A percentile compares a stretch with the other conserved stretches of the same genome.
phyloP scores from a whole-genome alignment of 768 basidiomycete species.

The Pilatotrama ljubarskyi region DNA sequence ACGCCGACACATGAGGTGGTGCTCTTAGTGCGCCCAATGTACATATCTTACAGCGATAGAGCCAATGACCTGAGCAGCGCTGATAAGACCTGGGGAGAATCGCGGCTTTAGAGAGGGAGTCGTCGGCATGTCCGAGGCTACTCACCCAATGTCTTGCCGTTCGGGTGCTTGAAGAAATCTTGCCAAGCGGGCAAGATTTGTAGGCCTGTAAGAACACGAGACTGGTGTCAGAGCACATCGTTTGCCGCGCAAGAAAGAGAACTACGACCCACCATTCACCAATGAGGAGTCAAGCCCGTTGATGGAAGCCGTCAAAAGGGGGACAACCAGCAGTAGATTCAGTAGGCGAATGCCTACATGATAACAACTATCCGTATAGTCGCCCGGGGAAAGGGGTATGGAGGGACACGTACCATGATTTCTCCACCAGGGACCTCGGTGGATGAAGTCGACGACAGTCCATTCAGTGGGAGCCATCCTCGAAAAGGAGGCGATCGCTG shows the following conservation, averaged over 20 bases:
- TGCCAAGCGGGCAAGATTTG: conserved; percentile 70
- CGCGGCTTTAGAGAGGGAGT: background rate
- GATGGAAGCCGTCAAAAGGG: conserved; percentile 62
- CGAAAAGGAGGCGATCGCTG: background rate
- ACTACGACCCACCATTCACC: conserved; percentile 45
- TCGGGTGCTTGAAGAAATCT: conserved; percentile 52
- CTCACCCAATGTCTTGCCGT: conserved; percentile 50
- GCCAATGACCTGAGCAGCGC: conserved; percentile 54
- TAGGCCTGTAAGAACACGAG: conserved; percentile 43
- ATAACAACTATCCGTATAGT: background rate
- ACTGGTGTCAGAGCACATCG: conserved; percentile 22
- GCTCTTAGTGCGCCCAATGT: background rate
- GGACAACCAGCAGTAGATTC: conserved; percentile 59
- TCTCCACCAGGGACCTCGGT: conserved; percentile 60
- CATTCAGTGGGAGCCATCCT: conserved; percentile 43
- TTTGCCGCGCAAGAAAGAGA: conserved; percentile 26
- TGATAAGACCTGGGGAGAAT: conserved; percentile 53
- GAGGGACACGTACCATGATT: conserved; percentile 48
- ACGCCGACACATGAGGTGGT: background rate
- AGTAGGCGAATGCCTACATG: conserved; percentile 53
- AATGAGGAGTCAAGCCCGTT: conserved; percentile 74
- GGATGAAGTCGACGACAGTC: conserved; percentile 61
- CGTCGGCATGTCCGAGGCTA: background rate
- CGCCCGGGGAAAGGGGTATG: background rate
- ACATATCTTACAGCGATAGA: conserved; percentile 25